Base-by-base conservation (phyloP, 2,329 filamentous ascomycete genomes). In the Colletotrichum abscissum region DNA sequence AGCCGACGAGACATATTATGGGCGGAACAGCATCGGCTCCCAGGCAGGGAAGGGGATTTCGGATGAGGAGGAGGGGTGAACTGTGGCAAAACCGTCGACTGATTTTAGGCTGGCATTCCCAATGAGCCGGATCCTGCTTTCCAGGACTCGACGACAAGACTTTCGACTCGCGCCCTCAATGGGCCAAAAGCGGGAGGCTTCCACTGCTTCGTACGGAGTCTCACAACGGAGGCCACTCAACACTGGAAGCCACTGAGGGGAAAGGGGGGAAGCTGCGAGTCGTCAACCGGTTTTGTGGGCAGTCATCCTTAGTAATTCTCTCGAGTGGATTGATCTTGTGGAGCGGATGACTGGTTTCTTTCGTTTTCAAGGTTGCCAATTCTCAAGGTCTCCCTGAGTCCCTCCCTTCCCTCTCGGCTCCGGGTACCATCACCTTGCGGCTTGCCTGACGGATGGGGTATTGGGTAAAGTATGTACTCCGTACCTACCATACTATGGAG, bases 61-160 rank as follows among this genome's bases (percentile, higher is more conserved):
- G 26, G 16, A 49, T 7, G 9, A 35, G 9, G 24, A 24, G 28
- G 59, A 42, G 35, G 59, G 35, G 35, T 26, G 8, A 46, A 6
- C 3, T 12, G 59, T 52, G 46, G 49, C 62, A 52, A 63, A 54
- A 28, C 24, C 11, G 49, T 26, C 49, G 49, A 35, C 62, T 35
- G 33, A 54, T 33, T 57, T 62, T 63, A 63, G 57, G 49, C 58
- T 69, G 67, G 16, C 24, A 38, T 69, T 69, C 66, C 66, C 70
- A 73, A 55, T n/a, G 58, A 72, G 42, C 58, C 69, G 69, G 65
- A 54, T 66, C 62, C 33, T 70, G 62, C 30, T 59, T 59, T 24
- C 16, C 6, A 28, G 33, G 19, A 16, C 19, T 12, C 22, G 9
- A 33, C 11, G 38, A 54, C 16, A 24, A 30, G 22, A 35, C 62